A percentile compares a stretch with the other conserved stretches of the same genome.
Evolutionary conservation across 345 rosid genomes (phyloP).

Genomic region (thale cress (Arabidopsis thaliana)): TAIR10.1 NC_003070.9:19834501-19835000

Average conservation of each 20-base stretch:
- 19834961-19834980: neutral
- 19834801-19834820: neutral
- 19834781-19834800: neutral
- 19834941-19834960: neutral
- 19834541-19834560: neutral
- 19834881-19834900: neutral
- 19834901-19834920: neutral
- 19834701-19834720: neutral
- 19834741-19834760: neutral
- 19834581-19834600: no score
- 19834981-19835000: neutral
- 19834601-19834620: neutral
- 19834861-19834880: slow-evolving; percentile 4
- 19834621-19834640: neutral
- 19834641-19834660: neutral
- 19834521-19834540: neutral
- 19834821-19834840: neutral
- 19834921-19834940: neutral
- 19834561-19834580: neutral
- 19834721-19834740: slow-evolving; percentile 1
- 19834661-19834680: neutral
- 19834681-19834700: neutral
- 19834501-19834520: neutral
- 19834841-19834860: neutral
- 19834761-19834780: neutral